Evolutionary conservation across 257 asterid genomes (phyloP).

Genomic region (Scutellaria barbata): DNA sequence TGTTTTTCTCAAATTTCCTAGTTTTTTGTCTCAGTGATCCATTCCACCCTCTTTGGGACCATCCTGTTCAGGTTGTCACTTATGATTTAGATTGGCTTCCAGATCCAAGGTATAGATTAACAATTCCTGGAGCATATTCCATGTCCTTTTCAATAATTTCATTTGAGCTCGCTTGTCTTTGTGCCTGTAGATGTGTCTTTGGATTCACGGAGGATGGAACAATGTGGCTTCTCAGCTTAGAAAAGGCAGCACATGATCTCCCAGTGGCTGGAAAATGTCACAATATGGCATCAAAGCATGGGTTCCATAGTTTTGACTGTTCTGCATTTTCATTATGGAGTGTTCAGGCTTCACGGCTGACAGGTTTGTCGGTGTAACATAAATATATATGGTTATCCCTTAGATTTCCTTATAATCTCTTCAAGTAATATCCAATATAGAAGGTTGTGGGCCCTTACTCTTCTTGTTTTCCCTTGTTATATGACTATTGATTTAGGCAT

Average conservation of each 20-base stretch:
- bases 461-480: background rate
- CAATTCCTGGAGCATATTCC: constrained; percentile 14
- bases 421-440: background rate
- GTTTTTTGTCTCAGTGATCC: constrained; percentile 75
- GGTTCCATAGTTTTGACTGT: constrained; percentile 64
- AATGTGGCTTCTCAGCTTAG: constrained; percentile 68
- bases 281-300: constrained; percentile 50
- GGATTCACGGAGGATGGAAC: constrained; percentile 82
- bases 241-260: constrained; percentile 60
- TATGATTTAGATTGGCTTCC: constrained; percentile 79
- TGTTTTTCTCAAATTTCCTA: constrained; percentile 31
- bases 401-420: background rate
- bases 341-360: constrained; percentile 65
- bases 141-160: constrained; percentile 24
- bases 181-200: constrained; percentile 61
- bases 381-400: background rate
- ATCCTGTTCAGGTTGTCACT: constrained; percentile 54
- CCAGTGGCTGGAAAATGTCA: constrained; percentile 65
- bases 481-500: constrained; percentile 49
- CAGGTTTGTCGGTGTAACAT: constrained; percentile 54
- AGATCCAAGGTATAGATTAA: constrained; percentile 70
- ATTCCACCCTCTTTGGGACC: constrained; percentile 80
- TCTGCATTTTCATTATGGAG: constrained; percentile 79
- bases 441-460: constrained; percentile 4
- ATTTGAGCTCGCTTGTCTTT: constrained; percentile 28